These are phyloP conservation scores for Trypanosoma cruzi DNA, from an alignment of 208 protist species.

Conservation along the genomic window DNA sequence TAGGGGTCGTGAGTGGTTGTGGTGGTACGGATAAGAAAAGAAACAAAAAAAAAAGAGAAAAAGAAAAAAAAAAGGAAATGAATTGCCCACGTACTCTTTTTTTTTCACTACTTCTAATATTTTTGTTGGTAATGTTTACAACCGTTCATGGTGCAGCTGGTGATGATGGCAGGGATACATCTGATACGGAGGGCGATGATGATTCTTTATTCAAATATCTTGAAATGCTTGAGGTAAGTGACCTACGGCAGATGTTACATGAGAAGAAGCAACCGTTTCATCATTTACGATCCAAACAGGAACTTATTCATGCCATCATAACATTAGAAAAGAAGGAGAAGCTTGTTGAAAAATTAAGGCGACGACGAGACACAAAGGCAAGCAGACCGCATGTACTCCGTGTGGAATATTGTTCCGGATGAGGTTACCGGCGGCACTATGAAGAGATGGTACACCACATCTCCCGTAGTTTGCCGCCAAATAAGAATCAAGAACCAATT, in stretches of 20 bases:
- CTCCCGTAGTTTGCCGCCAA: slow-evolving; percentile 28
- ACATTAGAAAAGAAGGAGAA: slow-evolving; percentile 44
- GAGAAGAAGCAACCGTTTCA: slow-evolving; percentile 37
- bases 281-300: slow-evolving; percentile 26
- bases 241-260: slow-evolving; percentile 58
- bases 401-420: slow-evolving; percentile 74
- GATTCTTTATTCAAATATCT: slow-evolving; percentile 39
- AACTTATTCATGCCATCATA: slow-evolving; percentile 44
- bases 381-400: slow-evolving; percentile 17
- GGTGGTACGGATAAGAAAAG: too few relatives aligned
- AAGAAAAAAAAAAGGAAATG: background rate
- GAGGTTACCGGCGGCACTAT: slow-evolving; percentile 84
- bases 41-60: background rate
- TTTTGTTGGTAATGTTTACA: background rate
- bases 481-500: slow-evolving; percentile 39
- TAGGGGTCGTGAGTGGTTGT: too few relatives aligned
- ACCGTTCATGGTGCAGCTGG: background rate
- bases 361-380: slow-evolving; percentile 6
- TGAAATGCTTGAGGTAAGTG: slow-evolving; percentile 43
- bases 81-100: background rate
- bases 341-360: slow-evolving; percentile 24
- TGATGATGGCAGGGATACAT: too few relatives aligned
- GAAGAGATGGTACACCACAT: slow-evolving; percentile 55
- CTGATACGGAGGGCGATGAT: background rate
- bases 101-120: slow-evolving; percentile 10